Evolutionary conservation across 768 basidiomycete genomes (phyloP).

Genomic region (Kwoniella sp.): DNA sequence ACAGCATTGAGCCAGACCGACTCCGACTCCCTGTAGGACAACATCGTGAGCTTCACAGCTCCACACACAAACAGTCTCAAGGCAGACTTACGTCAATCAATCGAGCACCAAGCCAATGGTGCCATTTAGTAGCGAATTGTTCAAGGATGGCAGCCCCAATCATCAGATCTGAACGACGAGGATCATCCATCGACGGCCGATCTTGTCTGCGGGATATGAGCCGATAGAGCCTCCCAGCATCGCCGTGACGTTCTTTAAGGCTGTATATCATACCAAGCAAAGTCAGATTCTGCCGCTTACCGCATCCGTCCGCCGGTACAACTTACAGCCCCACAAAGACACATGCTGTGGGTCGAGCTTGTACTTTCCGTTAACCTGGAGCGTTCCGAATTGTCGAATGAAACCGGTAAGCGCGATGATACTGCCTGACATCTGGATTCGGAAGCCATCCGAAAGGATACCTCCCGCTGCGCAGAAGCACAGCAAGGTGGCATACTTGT

Average conservation of each 20-base stretch:
- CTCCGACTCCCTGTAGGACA: neutral
- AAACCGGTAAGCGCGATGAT: slow-evolving; percentile 43
- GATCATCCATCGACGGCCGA: neutral
- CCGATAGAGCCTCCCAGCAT: neutral
- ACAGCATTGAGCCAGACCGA: neutral
- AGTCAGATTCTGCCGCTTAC: too few species aligned
- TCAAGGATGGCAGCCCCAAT: neutral
- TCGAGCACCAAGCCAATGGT: neutral
- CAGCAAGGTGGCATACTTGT: too few species aligned
- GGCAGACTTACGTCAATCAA: neutral
- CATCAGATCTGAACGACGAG: slow-evolving; percentile 1
- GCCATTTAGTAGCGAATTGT: neutral
- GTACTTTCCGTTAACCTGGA: slow-evolving; percentile 1
- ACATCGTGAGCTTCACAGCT: too few species aligned
- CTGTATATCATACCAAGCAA: too few species aligned
- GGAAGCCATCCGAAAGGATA: slow-evolving; percentile 15
- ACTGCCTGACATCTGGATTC: slow-evolving; percentile 33
- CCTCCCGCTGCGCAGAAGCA: too few species aligned
- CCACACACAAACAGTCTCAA: too few species aligned
- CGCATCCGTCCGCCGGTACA: too few species aligned
- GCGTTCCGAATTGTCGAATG: slow-evolving; percentile 33
- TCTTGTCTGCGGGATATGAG: neutral
- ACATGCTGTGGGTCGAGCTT: slow-evolving; percentile 20
- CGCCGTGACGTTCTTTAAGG: too few species aligned
- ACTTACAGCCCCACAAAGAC: slow-evolving; percentile 28